Conservation (phyloP, 768 basidiomycete genomes). For the Boletus reticulatus region DNA sequence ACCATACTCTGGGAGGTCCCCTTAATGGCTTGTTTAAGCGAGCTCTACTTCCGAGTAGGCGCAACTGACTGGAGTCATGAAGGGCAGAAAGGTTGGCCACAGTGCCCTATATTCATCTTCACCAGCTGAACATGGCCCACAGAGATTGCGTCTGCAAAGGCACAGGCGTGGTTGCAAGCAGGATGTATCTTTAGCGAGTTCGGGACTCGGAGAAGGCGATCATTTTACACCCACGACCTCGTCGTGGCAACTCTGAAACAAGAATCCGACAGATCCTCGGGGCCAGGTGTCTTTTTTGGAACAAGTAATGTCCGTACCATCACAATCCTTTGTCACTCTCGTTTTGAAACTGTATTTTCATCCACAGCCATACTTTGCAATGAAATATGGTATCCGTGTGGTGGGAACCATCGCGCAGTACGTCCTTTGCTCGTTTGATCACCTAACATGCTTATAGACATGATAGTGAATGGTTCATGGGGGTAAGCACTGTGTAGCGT, state of each 20-base stretch:
- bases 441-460: slow-evolving; percentile 3
- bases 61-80: slow-evolving; percentile 83
- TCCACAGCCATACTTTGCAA: slow-evolving; percentile 77
- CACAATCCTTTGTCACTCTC: neutral
- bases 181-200: slow-evolving; percentile 82
- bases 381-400: slow-evolving; percentile 60
- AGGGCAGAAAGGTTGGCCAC: slow-evolving; percentile 65
- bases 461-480: slow-evolving; percentile 88
- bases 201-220: slow-evolving; percentile 80
- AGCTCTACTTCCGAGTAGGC: slow-evolving; percentile 78
- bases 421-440: slow-evolving; percentile 28
- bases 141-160: slow-evolving; percentile 80
- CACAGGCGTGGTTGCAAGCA: slow-evolving; percentile 52
- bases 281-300: slow-evolving; percentile 53
- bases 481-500: slow-evolving; percentile 41
- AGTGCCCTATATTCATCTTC: neutral
- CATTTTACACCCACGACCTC: slow-evolving; percentile 70
- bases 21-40: slow-evolving; percentile 88
- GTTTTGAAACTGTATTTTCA: neutral
- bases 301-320: slow-evolving; percentile 78
- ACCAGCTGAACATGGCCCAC: slow-evolving; percentile 1
- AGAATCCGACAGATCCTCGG: slow-evolving; percentile 52
- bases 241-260: slow-evolving; percentile 67
- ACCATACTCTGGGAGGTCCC: slow-evolving; percentile 96
- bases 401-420: slow-evolving; percentile 89